Percentiles rank a stretch among this genome's conserved stretches.
Conservation (phyloP, 306 rosid genomes). For the Castanea mollissima region DNA sequence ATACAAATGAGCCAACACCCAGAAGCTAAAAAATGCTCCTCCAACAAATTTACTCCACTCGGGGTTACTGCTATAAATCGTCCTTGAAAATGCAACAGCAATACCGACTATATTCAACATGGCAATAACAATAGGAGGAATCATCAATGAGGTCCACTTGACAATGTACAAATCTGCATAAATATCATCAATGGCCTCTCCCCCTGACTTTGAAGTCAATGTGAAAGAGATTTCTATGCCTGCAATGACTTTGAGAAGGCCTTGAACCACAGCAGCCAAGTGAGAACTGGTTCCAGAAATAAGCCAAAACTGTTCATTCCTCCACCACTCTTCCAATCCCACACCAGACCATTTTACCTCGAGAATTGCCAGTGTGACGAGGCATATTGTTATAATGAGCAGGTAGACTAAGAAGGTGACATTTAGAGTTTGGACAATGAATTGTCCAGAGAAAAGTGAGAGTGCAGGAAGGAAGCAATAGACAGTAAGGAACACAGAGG, state of each 20-base stretch:
- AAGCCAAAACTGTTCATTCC: constrained; percentile 61
- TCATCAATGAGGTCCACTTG: constrained; percentile 54
- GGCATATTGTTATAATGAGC: constrained; percentile 39
- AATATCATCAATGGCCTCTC: constrained; percentile 36
- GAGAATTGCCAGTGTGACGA: constrained; percentile 35
- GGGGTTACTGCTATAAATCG: constrained; percentile 33
- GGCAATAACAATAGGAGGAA: constrained; percentile 53
- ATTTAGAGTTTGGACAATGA: constrained; percentile 38
- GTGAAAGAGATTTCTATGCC: constrained; percentile 60
- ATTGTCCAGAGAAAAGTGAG: constrained; percentile 48
- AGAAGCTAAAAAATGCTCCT: constrained; percentile 51
- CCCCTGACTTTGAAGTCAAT: constrained; percentile 41
- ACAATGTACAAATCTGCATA: constrained; percentile 45
- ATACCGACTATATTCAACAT: constrained; percentile 46
- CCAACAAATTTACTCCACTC: constrained; percentile 50
- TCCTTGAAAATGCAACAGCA: constrained; percentile 42
- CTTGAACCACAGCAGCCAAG: constrained; percentile 52
- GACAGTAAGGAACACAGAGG: constrained; percentile 49
- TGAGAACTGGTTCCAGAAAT: constrained; percentile 56
- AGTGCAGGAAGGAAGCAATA: constrained; percentile 64
- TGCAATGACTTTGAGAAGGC: constrained; percentile 47
- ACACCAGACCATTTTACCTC: constrained; percentile 58
- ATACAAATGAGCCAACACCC: constrained; percentile 59
- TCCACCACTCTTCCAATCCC: constrained; percentile 58
- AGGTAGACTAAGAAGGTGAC: constrained; percentile 39